Evolutionary conservation across 495 filamentous ascomycete species (phyloP), one percentile per base, ranked within the genome.

Genomic region (Thozetella sp.): DNA sequence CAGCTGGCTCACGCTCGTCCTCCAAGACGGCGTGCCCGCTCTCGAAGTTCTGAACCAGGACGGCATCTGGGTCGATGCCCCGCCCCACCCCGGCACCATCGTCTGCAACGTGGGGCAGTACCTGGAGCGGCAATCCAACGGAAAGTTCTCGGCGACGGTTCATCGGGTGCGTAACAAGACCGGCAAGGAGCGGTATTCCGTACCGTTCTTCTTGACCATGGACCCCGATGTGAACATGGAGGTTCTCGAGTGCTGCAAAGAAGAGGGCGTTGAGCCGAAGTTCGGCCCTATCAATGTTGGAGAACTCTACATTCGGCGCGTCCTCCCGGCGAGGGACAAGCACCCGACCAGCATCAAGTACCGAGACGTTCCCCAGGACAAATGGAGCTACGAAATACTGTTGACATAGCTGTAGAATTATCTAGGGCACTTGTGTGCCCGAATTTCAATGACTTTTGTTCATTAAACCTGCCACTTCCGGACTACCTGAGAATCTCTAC

Each of bases 41-140:
- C 63, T 80, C 4, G 77, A 82, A 62, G 76, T 80, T 19, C 69
- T 68, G 19, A 73, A 77, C 45, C 61, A 74, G 0, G 61, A 69
- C 4, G 72, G 69, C 10, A 61, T 67, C 22, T 80, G 79, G 77
- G 63, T 80, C 11, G 34, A 75, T 0, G 76, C 74, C 3, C 75
- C 77, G 1, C 77, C 76, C 50, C 59, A 78, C 6, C 69, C 70
- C 0, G 71, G 68, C 25, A 74, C 68, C 0, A 63, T 80, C 22
- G 74, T 83, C 2, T 79, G 82, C 59, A 83, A 82, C 56, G 76
- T 84, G 43, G 80, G 82, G 15, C 79, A 84, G 62, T 66, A 83
- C 53, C 76, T 80, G 72, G 71, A 73, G 17, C 67, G 62, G 50
- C 75, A 81, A 26, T 78, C 76, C 11, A 79, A 78, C 4, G 80